Conservation (phyloP, 1,139 yeast genomes). For the Saccharomyces hybrid region DNA sequence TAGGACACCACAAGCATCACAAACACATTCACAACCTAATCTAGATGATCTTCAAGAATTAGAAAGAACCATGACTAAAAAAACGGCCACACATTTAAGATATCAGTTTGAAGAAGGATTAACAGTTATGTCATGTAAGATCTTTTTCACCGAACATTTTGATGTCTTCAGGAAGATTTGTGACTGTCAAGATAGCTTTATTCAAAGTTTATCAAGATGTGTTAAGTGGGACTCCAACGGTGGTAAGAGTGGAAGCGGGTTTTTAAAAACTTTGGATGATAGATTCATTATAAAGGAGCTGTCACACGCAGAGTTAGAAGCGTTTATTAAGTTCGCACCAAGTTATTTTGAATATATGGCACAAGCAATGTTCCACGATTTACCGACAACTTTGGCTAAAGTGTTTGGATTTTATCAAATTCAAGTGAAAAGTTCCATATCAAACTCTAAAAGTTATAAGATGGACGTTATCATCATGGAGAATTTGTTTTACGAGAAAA, state of each 20-base stretch:
- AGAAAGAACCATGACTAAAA: slow-evolving; percentile 68
- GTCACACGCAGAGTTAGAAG: slow-evolving; percentile 81
- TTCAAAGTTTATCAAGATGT: slow-evolving; percentile 87
- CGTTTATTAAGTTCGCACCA: slow-evolving; percentile 92
- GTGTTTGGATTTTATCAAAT: slow-evolving; percentile 94
- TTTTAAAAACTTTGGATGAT: slow-evolving; percentile 84
- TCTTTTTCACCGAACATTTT: slow-evolving; percentile 92
- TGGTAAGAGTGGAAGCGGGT: slow-evolving; percentile 93
- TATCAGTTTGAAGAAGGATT: slow-evolving; percentile 85
- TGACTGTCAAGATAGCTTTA: slow-evolving; percentile 65
- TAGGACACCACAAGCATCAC: neutral
- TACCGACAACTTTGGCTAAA: slow-evolving; percentile 90
- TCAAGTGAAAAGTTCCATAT: slow-evolving; percentile 68
- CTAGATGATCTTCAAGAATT: slow-evolving; percentile 25
- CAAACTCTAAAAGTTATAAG: slow-evolving; percentile 61
- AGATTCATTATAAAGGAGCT: slow-evolving; percentile 84
- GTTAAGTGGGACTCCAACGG: slow-evolving; percentile 94
- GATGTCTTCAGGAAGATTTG: slow-evolving; percentile 86
- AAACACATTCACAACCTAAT: slow-evolving; percentile 5
- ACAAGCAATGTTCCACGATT: slow-evolving; percentile 87
- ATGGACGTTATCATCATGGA: slow-evolving; percentile 96
- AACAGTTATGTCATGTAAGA: slow-evolving; percentile 80
- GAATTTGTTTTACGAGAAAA: slow-evolving; percentile 78
- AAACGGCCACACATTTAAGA: slow-evolving; percentile 81
- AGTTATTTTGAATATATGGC: slow-evolving; percentile 94